Percentiles rank a stretch among this genome's conserved stretches.
phyloP scores from a whole-genome alignment of 2,329 filamentous ascomycete genomes.

The Penicillium vulpinum region DNA sequence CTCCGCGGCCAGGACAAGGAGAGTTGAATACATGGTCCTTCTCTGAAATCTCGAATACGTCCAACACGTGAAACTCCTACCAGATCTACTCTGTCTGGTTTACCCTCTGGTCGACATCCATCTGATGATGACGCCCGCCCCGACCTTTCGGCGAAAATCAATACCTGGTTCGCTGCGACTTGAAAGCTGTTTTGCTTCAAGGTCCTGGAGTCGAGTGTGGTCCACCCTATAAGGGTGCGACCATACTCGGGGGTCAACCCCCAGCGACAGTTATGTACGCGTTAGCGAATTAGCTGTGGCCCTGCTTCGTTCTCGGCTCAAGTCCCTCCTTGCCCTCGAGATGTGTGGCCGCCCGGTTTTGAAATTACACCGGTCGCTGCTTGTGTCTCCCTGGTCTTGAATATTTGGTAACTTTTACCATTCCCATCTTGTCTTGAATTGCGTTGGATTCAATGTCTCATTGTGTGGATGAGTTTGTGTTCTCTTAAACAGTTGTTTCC shows the following conservation, averaged over 20 bases:
- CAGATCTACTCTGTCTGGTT: neutral
- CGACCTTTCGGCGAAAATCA: neutral
- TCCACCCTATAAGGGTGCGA: neutral
- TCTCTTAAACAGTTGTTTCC: too few relatives aligned
- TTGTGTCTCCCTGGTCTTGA: neutral
- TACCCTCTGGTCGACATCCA: neutral
- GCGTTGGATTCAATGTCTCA: neutral
- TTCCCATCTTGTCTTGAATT: too few relatives aligned
- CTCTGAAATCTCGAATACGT: neutral
- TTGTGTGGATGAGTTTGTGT: neutral
- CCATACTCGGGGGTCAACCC: neutral
- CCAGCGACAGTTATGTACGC: neutral
- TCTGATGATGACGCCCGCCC: neutral
- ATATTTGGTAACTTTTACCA: neutral
- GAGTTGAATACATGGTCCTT: conserved; percentile 17
- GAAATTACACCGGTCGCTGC: neutral
- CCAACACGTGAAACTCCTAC: neutral
- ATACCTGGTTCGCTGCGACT: neutral
- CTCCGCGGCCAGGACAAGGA: conserved; percentile 32
- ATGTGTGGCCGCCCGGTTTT: neutral
- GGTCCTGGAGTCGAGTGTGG: neutral
- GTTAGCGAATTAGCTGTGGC: neutral
- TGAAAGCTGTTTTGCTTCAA: neutral
- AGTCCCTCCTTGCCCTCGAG: neutral
- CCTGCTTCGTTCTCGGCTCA: neutral